phyloP scores from a whole-genome alignment of 106 monocot genomes.

The Apostasia shenzhenica region DNA sequence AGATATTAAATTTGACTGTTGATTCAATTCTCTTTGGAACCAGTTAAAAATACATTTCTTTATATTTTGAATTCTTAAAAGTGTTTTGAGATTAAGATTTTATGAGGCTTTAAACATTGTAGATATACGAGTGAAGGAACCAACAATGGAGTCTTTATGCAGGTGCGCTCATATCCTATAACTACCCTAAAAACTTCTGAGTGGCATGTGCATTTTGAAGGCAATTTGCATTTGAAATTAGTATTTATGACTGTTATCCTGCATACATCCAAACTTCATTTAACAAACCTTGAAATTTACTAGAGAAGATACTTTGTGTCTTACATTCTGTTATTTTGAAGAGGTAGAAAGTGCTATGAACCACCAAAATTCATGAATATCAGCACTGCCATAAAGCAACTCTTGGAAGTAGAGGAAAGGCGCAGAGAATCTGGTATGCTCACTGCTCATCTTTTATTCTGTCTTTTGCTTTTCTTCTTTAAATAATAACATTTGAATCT shows the following conservation, averaged over 20 bases:
- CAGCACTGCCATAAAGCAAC: slow-evolving; percentile 67
- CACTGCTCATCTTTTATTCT: background rate
- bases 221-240: background rate
- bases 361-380: slow-evolving; percentile 93
- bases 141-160: slow-evolving; percentile 79
- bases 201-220: background rate
- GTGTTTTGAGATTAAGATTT: background rate
- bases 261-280: background rate
- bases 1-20: too few species aligned
- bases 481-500: too few species aligned
- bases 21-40: too few species aligned
- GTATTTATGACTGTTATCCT: background rate
- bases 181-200: background rate
- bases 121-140: slow-evolving; percentile 99
- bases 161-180: slow-evolving; percentile 31
- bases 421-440: slow-evolving; percentile 52
- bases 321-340: slow-evolving; percentile 17
- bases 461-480: too few species aligned
- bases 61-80: too few species aligned
- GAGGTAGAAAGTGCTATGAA: slow-evolving; percentile 84
- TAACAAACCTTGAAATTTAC: background rate
- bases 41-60: too few species aligned
- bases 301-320: background rate
- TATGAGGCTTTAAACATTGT: slow-evolving; percentile 12
- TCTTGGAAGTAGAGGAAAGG: slow-evolving; percentile 70